Percentiles rank a stretch among this genome's conserved stretches.
Evolutionary conservation across 2,329 filamentous ascomycete species (phyloP).

Genomic region (Colletotrichum sidae): DNA sequence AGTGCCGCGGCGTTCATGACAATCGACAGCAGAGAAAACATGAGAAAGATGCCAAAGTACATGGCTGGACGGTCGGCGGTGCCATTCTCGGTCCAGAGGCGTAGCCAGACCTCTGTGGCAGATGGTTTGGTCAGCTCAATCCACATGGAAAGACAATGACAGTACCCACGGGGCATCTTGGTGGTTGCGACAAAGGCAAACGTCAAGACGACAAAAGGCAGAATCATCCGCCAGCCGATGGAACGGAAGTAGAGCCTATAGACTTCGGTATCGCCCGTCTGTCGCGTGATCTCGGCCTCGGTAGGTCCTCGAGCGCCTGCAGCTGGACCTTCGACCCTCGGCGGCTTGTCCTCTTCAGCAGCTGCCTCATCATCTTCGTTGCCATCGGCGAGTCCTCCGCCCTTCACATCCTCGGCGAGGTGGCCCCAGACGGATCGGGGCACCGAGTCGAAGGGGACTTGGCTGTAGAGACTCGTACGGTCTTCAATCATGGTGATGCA

Average conservation of each 20-base stretch:
- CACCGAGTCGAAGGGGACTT: slow-evolving; percentile 40
- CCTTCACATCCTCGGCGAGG: slow-evolving; percentile 26
- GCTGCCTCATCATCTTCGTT: neutral
- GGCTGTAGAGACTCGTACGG: slow-evolving; percentile 40
- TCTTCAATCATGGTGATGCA: slow-evolving; percentile 43
- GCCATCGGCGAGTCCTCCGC: neutral
- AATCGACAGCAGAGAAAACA: slow-evolving; percentile 40
- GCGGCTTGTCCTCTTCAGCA: neutral
- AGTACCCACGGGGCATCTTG: slow-evolving; percentile 43
- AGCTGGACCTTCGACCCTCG: neutral
- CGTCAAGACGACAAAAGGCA: slow-evolving; percentile 37
- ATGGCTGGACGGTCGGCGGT: slow-evolving; percentile 36
- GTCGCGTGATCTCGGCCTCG: slow-evolving; percentile 42
- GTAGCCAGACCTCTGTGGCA: slow-evolving; percentile 45
- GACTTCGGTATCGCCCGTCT: slow-evolving; percentile 44
- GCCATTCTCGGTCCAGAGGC: slow-evolving; percentile 44
- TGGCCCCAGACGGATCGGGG: slow-evolving; percentile 38
- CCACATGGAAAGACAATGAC: neutral
- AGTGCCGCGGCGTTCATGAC: slow-evolving; percentile 38
- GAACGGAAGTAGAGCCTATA: slow-evolving; percentile 45
- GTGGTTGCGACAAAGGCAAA: slow-evolving; percentile 40
- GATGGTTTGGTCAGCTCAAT: neutral
- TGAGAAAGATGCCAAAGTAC: slow-evolving; percentile 42
- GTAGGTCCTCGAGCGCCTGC: slow-evolving; percentile 12
- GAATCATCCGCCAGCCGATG: slow-evolving; percentile 40